These are phyloP conservation scores for Isatis tinctoria DNA, from an alignment of 345 rosid genomes.

Conservation along the genomic window DNA sequence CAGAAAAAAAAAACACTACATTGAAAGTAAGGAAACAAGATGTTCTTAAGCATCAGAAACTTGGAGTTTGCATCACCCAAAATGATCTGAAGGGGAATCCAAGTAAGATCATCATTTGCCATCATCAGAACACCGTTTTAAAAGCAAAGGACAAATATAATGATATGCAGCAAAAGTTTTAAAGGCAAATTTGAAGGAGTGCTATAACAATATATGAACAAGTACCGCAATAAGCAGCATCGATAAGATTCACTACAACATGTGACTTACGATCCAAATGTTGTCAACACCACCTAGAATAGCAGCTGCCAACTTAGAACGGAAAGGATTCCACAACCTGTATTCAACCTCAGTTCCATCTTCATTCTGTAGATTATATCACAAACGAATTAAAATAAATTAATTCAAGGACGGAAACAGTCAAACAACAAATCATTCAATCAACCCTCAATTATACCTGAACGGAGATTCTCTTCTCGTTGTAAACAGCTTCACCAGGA, in stretches of 20 bases:
- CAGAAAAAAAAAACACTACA: not conserved
- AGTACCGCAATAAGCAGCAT: too few species aligned
- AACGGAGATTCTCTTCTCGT: constrained; percentile 73
- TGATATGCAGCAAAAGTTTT: not conserved
- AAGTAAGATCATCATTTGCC: constrained; percentile 51
- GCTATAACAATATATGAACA: too few species aligned
- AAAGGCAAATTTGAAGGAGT: not conserved
- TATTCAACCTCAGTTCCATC: not conserved
- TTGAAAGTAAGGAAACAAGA: not conserved
- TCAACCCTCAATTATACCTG: too few species aligned
- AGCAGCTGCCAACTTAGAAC: not conserved
- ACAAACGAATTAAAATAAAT: too few species aligned
- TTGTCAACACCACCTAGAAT: not conserved
- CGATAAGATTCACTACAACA: too few species aligned
- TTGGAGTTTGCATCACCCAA: constrained; percentile 65
- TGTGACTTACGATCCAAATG: not conserved
- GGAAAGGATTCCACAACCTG: not conserved
- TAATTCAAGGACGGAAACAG: too few species aligned
- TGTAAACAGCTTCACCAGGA: constrained; percentile 87
- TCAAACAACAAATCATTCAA: too few species aligned
- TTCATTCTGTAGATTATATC: too few species aligned
- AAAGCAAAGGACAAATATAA: not conserved
- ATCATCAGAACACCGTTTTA: not conserved
- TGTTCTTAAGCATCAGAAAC: constrained; percentile 34
- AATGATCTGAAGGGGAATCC: constrained; percentile 75